phyloP scores from a whole-genome alignment of 768 basidiomycete species.

The Panaeolus papilionaceus region DNA sequence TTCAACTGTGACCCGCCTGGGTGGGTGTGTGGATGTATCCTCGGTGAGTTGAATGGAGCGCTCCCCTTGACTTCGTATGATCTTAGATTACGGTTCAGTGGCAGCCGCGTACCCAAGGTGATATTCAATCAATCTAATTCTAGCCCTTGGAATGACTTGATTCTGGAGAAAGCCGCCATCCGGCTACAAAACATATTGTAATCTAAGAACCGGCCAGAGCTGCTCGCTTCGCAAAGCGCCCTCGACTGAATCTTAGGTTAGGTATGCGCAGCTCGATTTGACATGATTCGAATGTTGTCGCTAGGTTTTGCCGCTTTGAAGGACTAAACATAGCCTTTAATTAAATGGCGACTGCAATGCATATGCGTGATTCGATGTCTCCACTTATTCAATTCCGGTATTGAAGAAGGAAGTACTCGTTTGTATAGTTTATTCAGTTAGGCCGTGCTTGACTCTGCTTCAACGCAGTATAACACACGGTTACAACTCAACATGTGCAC shows the following conservation, averaged over 20 bases:
- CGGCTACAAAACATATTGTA: not conserved
- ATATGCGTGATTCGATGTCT: not conserved
- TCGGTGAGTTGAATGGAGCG: conserved; percentile 1
- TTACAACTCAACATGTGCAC: not conserved
- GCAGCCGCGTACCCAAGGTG: conserved; percentile 2
- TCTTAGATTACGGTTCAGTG: not conserved
- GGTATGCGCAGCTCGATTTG: not conserved
- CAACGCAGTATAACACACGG: not conserved
- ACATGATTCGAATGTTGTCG: not conserved
- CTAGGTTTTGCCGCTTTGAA: not conserved
- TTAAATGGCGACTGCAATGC: not conserved
- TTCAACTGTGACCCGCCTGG: not conserved
- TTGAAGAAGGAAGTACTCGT: not conserved
- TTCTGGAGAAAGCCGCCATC: not conserved
- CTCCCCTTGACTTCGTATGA: not conserved
- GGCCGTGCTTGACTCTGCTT: not conserved
- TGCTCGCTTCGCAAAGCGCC: not conserved
- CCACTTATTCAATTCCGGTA: not conserved
- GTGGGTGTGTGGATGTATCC: not conserved
- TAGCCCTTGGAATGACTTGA: not conserved
- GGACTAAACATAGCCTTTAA: not conserved
- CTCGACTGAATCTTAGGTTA: not conserved
- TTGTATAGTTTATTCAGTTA: not conserved
- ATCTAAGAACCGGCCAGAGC: not conserved
- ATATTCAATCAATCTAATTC: conserved; percentile 12